These are phyloP conservation scores for Geranium incanum DNA, from an alignment of 441 rosid genomes.

Conservation along the genomic window DNA sequence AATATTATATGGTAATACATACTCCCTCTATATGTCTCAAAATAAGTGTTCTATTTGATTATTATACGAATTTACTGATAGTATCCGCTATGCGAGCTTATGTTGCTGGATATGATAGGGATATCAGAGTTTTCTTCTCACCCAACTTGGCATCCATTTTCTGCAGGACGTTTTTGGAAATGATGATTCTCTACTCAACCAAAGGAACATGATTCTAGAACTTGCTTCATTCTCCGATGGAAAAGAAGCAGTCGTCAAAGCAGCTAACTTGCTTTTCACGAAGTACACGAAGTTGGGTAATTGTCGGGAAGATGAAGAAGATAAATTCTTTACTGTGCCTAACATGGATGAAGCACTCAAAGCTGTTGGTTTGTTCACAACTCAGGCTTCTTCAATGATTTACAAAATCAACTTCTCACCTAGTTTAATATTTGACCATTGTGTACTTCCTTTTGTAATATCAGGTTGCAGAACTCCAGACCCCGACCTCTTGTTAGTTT, in stretches of 20 bases:
- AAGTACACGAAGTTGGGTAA: conserved; percentile 26
- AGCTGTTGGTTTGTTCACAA: conserved; percentile 19
- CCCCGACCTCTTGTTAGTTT: conserved; percentile 24
- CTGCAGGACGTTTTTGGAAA: conserved; percentile 40
- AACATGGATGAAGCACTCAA: conserved; percentile 21
- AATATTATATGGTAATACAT: too few relatives aligned
- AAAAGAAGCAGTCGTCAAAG: conserved; percentile 75
- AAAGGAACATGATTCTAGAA: conserved; percentile 42
- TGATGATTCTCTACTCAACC: conserved; percentile 25
- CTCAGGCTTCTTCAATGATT: background rate
- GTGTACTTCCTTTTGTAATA: background rate
- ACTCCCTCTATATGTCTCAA: too few relatives aligned
- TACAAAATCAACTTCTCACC: background rate
- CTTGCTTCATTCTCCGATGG: conserved; percentile 65
- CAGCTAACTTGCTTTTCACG: conserved; percentile 61
- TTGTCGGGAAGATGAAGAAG: conserved; percentile 13
- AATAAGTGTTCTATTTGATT: background rate
- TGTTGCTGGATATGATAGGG: background rate
- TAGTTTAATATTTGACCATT: background rate
- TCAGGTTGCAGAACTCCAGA: conserved; percentile 24
- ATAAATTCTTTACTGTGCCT: conserved; percentile 20
- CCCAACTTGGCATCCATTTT: conserved; percentile 11
- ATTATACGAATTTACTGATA: background rate
- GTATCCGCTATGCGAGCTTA: background rate
- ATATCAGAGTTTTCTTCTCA: background rate